Evolutionary conservation across 768 basidiomycete species (phyloP), one percentile per base, ranked within the genome.

Genomic region (Porphyrellus cyaneotinctus): DNA sequence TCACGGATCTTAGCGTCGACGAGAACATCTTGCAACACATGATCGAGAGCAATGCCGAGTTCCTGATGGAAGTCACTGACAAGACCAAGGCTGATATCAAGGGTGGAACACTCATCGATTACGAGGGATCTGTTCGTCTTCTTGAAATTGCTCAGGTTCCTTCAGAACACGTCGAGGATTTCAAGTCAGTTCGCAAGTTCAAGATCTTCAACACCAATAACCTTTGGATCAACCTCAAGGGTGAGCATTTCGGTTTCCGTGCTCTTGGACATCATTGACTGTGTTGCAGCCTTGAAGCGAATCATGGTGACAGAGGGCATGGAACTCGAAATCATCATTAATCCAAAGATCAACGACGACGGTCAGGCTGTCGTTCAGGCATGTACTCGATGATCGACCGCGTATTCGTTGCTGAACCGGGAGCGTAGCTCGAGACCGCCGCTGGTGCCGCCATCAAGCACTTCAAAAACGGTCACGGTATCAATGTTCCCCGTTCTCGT

Each of bases 61-160:
- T 85, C 72, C 64, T 86, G 59, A 85, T 84, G 84, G 84, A 87
- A 64, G 83, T 88, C 55, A 88, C 87, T 11, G 87, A 88, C 78
- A 88, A 88, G 77, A 88, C 87, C 61, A 88, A 88, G 74, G 85
- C 87, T 28, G 86, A 87, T 60, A 81, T 87, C 71, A 87, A 87
- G 72, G 80, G 80, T 73, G 83, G 83, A 68, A 83, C 83, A 14
- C 77, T 84, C 59, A 83, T 85, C 64, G 80, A 85, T 61, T 84
- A 85, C 58, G 80, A 87, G 18, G 87, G 87, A 49, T 72, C 72
- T 36, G 71, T 87, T 45, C 77, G 85, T 50, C 72, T 88, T n/a
- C 78, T 88, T 58, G 85, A 88, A 71, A 84, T 88, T 43, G 87
- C 87, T 4, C 85, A 88, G 65, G 87, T 88, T 8, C 81, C 85